phyloP scores from a whole-genome alignment of 805 yeast species.

The Candida morakotiae region DNA sequence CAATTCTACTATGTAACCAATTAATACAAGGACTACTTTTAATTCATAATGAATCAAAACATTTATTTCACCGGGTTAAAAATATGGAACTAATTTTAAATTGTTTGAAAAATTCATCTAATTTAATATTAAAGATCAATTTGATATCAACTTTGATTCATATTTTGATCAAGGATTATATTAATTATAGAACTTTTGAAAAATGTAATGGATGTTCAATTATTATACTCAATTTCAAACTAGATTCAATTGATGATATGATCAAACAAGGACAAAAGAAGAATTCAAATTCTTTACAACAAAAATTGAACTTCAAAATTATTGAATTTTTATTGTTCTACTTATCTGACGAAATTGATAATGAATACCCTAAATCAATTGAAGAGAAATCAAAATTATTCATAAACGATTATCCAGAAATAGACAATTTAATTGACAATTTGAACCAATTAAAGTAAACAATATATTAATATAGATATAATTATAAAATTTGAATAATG shows the following conservation, averaged over 20 bases:
- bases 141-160: conserved; percentile 56
- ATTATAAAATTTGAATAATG: background rate
- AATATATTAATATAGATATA: conserved; percentile 6
- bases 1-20: conserved; percentile 22
- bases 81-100: conserved; percentile 36
- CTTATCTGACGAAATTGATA: conserved; percentile 50
- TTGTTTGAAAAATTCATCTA: conserved; percentile 16
- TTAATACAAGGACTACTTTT: conserved; percentile 58
- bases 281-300: conserved; percentile 21
- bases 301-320: conserved; percentile 56
- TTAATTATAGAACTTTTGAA: conserved; percentile 59
- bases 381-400: conserved; percentile 33
- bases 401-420: conserved; percentile 35
- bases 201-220: conserved; percentile 48
- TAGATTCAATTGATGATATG: conserved; percentile 15
- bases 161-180: conserved; percentile 51
- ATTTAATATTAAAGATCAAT: conserved; percentile 18
- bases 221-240: conserved; percentile 38
- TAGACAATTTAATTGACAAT: conserved; percentile 33
- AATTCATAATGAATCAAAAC: conserved; percentile 53
- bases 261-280: conserved; percentile 4
- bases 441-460: conserved; percentile 27
- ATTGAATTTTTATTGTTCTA: conserved; percentile 70
- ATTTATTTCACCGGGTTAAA: conserved; percentile 38
- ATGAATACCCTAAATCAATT: conserved; percentile 11